Conservation (phyloP, 192 early-diverging fungal genomes). For the Gigaspora rosea region DNA sequence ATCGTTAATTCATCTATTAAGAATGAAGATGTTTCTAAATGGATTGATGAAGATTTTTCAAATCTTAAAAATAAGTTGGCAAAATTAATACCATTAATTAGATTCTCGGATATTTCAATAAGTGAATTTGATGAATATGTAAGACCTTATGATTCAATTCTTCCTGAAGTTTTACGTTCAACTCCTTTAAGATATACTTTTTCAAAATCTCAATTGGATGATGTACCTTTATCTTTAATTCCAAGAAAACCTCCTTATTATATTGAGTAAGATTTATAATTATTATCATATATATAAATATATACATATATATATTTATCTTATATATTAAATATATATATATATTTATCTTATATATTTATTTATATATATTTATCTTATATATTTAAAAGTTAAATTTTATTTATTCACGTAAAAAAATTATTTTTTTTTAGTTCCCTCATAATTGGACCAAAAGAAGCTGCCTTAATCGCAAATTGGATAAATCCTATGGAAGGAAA, state of each 20-base stretch:
- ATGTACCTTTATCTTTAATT: neutral
- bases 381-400: too few relatives aligned
- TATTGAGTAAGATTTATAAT: too few relatives aligned
- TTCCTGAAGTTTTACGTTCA: neutral
- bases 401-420: too few relatives aligned
- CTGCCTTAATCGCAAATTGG: constrained; percentile 19
- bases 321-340: too few relatives aligned
- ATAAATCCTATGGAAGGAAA: constrained; percentile 8
- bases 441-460: constrained; percentile 3
- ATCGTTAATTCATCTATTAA: neutral
- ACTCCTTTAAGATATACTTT: too few relatives aligned
- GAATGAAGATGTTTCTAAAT: neutral
- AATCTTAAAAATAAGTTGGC: neutral
- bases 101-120: neutral
- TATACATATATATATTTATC: too few relatives aligned
- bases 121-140: neutral
- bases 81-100: neutral
- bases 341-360: too few relatives aligned
- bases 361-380: too few relatives aligned
- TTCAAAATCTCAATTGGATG: neutral
- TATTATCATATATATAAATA: too few relatives aligned
- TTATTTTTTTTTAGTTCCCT: neutral
- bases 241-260: neutral
- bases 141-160: neutral
- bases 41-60: neutral